Conservation (phyloP, 2,329 filamentous ascomycete genomes). For the Ustulina deusta region DNA sequence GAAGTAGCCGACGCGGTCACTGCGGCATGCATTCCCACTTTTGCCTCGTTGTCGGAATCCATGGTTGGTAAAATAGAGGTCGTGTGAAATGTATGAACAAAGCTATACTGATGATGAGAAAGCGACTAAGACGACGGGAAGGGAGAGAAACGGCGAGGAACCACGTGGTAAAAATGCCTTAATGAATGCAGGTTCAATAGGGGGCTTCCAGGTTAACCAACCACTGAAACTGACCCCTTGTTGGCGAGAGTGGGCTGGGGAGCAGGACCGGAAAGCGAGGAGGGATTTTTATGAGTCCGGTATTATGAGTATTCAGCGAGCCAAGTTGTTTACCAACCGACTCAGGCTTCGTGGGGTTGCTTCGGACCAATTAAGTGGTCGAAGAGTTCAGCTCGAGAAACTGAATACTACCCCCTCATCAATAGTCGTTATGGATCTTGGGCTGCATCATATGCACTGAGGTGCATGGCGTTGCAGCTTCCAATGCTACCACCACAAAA, state of each 20-base stretch:
- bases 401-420: constrained; percentile 17
- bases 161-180: constrained; percentile 20
- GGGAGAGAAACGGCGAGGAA: background rate
- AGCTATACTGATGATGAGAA: background rate
- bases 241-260: background rate
- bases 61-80: constrained; percentile 8
- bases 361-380: background rate
- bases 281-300: background rate
- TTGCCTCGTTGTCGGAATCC: constrained; percentile 16
- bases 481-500: background rate
- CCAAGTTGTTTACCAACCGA: constrained; percentile 3
- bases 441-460: background rate
- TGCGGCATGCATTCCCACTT: constrained; percentile 4
- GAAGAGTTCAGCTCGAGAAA: constrained; percentile 1
- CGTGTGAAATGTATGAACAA: background rate
- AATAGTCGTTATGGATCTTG: background rate
- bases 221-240: constrained; percentile 5
- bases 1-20: constrained; percentile 1
- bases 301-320: background rate
- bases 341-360: background rate
- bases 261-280: constrained; percentile 10
- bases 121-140: background rate
- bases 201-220: background rate
- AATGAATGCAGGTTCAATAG: constrained; percentile 1
- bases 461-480: constrained; percentile 8